Base-by-base conservation (phyloP, 139 green algal genomes). In the Mesotaenium endlicherianum region DNA sequence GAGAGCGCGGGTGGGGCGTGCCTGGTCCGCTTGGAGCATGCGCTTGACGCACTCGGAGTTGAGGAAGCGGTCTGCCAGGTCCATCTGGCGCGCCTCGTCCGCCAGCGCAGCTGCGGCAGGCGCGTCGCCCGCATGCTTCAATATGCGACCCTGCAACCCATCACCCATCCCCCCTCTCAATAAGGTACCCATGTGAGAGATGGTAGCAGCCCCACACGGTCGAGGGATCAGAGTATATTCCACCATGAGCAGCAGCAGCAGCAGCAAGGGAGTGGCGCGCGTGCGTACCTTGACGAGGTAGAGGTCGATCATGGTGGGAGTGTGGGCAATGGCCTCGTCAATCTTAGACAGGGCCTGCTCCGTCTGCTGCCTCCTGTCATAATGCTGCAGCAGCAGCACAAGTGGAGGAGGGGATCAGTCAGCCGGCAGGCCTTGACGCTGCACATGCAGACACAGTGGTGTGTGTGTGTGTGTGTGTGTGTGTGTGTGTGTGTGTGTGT, bases 61-160 rank as follows among this genome's bases (percentile, higher is more conserved):
- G 64, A 98, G 86, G 88, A 94, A 99, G 69, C 96, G 92, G 93
- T 98, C 95, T 1, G 91, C 90, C 17, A 96, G 88, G 88, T 98
- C 95, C 75, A 95, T 84, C 57, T 83, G 89, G 20, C 94, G 91
- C 0, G 92, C 94, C 0, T 84, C 44, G 42, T 95, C 92, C 11
- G 93, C 93, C 42, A 91, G 80, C 0, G 68, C 81, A 1, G 91
- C 92, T 16, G 93, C 94, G 20, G 84, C 90, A 39, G 82, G 40
- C 16, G 83, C 34, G 79, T 97, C 92, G 3, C 94, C 94, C 0
- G 89, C 92, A 41, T 92, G 92, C 83, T 95, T 94, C 45, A 97
- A 82, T 34, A 97, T 92, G 42, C 88, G 89, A 41, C 88, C 82
- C 82, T 87, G 72, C n/a, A 79, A 31, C n/a, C n/a, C n/a, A n/a